Conservation (phyloP, 768 basidiomycete species). For the Tremella fuciformis region DNA sequence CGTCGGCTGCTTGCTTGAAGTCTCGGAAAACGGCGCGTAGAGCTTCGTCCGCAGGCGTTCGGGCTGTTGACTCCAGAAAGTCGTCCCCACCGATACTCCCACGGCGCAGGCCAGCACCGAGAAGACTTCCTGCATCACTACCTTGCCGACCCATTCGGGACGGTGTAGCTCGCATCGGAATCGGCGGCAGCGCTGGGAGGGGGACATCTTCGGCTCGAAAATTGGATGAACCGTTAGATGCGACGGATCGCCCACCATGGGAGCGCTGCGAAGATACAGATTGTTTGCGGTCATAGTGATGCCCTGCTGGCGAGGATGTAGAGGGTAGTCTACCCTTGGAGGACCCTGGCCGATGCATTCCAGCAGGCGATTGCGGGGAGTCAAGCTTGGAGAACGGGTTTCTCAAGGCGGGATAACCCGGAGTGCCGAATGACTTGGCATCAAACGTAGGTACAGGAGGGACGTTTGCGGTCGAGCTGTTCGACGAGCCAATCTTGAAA, state of each 20-base stretch:
- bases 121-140: conserved; percentile 35
- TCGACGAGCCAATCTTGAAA: conserved; percentile 29
- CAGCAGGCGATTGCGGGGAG: conserved; percentile 29
- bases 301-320: conserved; percentile 18
- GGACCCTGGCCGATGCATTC: conserved; percentile 3
- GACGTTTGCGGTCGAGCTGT: conserved; percentile 3
- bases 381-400: conserved; percentile 47
- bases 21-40: conserved; percentile 83
- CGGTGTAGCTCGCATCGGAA: conserved; percentile 33
- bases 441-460: conserved; percentile 39
- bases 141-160: conserved; percentile 32
- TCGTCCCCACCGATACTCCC: conserved; percentile 58
- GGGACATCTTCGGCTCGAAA: conserved; percentile 38
- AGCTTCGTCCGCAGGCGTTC: conserved; percentile 82
- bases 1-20: conserved; percentile 75
- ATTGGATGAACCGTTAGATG: conserved; percentile 36
- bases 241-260: conserved; percentile 33
- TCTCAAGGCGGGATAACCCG: conserved; percentile 41
- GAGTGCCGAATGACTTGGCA: conserved; percentile 16
- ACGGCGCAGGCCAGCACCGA: conserved; percentile 20
- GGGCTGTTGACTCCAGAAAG: conserved; percentile 62
- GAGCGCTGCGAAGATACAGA: conserved; percentile 30
- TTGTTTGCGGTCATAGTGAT: conserved; percentile 33
- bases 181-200: conserved; percentile 39
- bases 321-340: conserved; percentile 18